These are phyloP conservation scores for Talaromyces sp. DNA, from an alignment of 2,329 filamentous ascomycete species.

Conservation along the genomic window DNA sequence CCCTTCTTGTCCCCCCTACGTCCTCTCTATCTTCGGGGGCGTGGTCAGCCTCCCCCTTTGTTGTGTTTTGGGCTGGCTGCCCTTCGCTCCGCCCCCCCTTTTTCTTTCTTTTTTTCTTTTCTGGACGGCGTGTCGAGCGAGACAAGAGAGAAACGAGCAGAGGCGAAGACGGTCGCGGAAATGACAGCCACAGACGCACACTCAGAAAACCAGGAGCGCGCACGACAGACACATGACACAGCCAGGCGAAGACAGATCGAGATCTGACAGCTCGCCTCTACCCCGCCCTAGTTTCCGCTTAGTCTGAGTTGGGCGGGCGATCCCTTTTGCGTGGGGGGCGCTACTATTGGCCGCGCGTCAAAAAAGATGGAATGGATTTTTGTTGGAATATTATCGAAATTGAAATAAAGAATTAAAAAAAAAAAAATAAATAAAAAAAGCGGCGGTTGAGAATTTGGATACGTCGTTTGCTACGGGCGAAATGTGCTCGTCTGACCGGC, in stretches of 20 bases:
- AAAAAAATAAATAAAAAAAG: too few relatives aligned
- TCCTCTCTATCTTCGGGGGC: background rate
- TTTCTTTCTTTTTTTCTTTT: background rate
- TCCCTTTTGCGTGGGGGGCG: constrained; percentile 2
- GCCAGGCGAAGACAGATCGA: constrained; percentile 4
- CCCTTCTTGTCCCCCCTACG: background rate
- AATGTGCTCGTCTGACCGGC: background rate
- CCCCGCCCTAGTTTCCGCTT: constrained; percentile 11
- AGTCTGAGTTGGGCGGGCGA: constrained; percentile 8
- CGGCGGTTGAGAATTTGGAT: too few relatives aligned
- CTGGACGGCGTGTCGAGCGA: background rate
- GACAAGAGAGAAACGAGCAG: background rate
- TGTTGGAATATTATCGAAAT: too few relatives aligned
- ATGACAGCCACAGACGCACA: constrained; percentile 1
- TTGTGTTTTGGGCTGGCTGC: background rate
- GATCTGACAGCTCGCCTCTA: constrained; percentile 13
- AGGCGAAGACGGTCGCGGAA: background rate
- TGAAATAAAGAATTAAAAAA: too few relatives aligned
- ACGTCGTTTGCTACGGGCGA: background rate
- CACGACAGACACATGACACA: constrained; percentile 9
- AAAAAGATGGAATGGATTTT: background rate
- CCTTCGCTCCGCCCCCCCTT: background rate
- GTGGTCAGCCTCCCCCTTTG: background rate
- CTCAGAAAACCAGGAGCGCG: background rate
- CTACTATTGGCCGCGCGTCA: constrained; percentile 2